Conservation (phyloP, 2,329 filamentous ascomycete species). For the Pezicula carpinea region DNA sequence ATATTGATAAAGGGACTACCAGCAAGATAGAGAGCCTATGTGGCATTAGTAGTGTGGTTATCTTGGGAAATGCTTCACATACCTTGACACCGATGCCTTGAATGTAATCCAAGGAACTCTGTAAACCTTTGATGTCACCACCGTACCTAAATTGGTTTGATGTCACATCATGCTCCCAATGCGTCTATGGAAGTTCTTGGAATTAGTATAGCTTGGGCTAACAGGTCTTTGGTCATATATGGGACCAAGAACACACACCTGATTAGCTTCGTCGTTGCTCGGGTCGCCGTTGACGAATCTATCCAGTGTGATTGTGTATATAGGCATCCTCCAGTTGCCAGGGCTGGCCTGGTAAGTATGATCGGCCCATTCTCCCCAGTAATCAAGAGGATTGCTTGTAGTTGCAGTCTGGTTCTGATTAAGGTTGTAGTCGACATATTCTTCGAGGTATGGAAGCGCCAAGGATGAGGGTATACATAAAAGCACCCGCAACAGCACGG, state of each 20-base stretch:
- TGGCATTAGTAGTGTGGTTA: slow-evolving; percentile 4
- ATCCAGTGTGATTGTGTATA: slow-evolving; percentile 62
- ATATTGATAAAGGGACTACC: slow-evolving; percentile 61
- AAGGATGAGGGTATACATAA: not conserved
- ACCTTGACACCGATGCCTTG: slow-evolving; percentile 61
- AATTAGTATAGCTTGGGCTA: too few relatives aligned
- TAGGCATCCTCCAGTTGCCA: slow-evolving; percentile 59
- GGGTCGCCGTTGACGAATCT: slow-evolving; percentile 62
- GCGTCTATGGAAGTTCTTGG: slow-evolving; percentile 28
- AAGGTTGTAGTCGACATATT: slow-evolving; percentile 51
- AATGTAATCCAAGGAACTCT: slow-evolving; percentile 59
- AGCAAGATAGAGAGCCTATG: slow-evolving; percentile 54
- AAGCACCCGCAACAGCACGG: not conserved
- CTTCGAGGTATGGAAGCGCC: slow-evolving; percentile 40
- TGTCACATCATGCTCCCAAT: slow-evolving; percentile 55
- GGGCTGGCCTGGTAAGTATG: slow-evolving; percentile 51
- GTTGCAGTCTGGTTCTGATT: slow-evolving; percentile 54
- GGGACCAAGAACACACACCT: slow-evolving; percentile 8
- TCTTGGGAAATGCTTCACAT: slow-evolving; percentile 2
- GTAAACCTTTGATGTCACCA: slow-evolving; percentile 52
- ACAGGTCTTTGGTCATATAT: too few relatives aligned
- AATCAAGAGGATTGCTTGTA: slow-evolving; percentile 44
- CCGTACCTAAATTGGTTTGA: slow-evolving; percentile 61
- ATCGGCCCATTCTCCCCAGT: slow-evolving; percentile 49
- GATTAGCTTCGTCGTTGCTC: slow-evolving; percentile 58